Base-by-base conservation (phyloP, 2,329 filamentous ascomycete genomes). In the Paecilomyces sp. region DNA sequence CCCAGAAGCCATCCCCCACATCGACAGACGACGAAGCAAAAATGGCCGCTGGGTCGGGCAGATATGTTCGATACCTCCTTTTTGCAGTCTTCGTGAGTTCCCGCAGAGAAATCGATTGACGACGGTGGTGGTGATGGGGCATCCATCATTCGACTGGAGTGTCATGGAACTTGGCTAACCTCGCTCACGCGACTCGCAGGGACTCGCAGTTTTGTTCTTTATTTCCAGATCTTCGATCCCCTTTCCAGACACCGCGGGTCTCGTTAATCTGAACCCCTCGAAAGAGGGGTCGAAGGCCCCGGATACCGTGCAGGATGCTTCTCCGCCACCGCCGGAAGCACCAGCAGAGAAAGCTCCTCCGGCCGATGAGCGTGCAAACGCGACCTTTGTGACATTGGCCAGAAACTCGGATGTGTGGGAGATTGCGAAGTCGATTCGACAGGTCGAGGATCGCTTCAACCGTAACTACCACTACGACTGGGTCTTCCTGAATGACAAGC, bases 391-490 rank as follows among this genome's bases (percentile, higher is more conserved):
- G 57, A 96, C 92, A 24, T 85, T 99, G 62, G 94, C 94, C 58
- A 88, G 94, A 70, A 99, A 99, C 79, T 83, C 81, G 59, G 94
- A 99, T 72, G 80, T 97, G 30, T 99, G 94, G 94, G 94, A 99
- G 56, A 96, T 99, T 72, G 90, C 92, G 63, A 87, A 91, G 70
- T 97, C 92, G 12, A 99, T 99, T 72, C 91, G 94, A 59, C 91
- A 96, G 72, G 87, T 99, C 59, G 94, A 99, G 78, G 94, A 99
- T 76, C 90, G 94, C 72, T 99, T 99, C 86, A 99, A 99, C 80
- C 86, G 87, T 70, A 90, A 93, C 70, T 97, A 90, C 81, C 88
- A 96, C 80, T 99, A 99, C 78, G 93, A 97, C 74, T 99, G 95
- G 95, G 93, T 99, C 57, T 99, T 99, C 80, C 81, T 99, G 63